phyloP scores from a whole-genome alignment of 306 rosid genomes.

The Quercus glauca region DNA sequence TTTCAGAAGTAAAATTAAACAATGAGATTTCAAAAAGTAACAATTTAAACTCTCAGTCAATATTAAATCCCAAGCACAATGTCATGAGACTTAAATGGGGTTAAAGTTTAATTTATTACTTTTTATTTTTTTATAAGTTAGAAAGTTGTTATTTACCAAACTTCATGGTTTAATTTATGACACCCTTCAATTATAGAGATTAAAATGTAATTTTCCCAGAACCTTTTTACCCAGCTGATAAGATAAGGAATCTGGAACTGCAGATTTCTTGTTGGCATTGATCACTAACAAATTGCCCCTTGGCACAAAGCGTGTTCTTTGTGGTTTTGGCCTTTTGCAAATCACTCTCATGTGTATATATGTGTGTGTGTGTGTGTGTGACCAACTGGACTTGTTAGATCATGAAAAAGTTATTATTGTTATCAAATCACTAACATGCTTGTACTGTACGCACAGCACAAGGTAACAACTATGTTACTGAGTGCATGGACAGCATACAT shows the following conservation, averaged over 20 bases:
- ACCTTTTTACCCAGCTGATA: neutral
- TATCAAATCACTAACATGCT: neutral
- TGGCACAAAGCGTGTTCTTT: neutral
- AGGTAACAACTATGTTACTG: neutral
- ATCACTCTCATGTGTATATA: neutral
- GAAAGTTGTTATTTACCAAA: too few species aligned
- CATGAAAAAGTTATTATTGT: neutral
- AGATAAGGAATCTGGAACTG: neutral
- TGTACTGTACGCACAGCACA: neutral
- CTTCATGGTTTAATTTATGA: too few species aligned
- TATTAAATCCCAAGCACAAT: too few species aligned
- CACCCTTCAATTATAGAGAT: too few species aligned
- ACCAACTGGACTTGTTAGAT: neutral
- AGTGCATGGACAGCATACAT: neutral
- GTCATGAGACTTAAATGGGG: too few species aligned
- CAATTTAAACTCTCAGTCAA: too few species aligned
- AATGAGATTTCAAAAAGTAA: too few species aligned
- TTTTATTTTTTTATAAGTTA: too few species aligned
- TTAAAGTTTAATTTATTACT: too few species aligned
- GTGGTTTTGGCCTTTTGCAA: neutral
- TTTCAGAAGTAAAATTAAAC: too few species aligned
- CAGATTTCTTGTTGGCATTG: neutral
- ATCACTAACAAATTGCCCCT: neutral
- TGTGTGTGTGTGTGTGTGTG: too few species aligned
- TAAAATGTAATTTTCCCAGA: too few species aligned